Evolutionary conservation across 192 early-diverging fungal species (phyloP).

Genomic region (Gigaspora rosea): DNA sequence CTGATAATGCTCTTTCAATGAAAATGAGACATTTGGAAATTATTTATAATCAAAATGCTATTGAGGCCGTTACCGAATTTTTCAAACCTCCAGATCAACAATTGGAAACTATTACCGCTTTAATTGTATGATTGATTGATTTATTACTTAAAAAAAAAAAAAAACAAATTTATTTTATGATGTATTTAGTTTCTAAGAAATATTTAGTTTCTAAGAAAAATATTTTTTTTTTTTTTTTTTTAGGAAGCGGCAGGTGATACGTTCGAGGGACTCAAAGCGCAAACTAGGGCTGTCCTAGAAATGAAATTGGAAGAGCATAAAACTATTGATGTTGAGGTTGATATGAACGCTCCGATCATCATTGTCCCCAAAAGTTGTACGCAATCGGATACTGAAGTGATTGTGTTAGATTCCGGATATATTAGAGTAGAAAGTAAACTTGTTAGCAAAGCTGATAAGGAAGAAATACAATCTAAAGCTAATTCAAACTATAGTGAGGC

Average conservation of each 20-base stretch:
- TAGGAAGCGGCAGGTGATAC: slow-evolving; percentile 78
- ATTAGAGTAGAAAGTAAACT: slow-evolving; percentile 86
- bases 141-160: no score
- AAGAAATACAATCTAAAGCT: slow-evolving; percentile 69
- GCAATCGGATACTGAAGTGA: slow-evolving; percentile 59
- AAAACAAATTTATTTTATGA: no score
- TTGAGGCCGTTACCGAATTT: slow-evolving; percentile 76
- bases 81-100: slow-evolving; percentile 79
- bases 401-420: slow-evolving; percentile 91
- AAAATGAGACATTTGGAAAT: slow-evolving; percentile 89
- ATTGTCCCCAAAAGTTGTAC: slow-evolving; percentile 77
- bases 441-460: slow-evolving; percentile 66
- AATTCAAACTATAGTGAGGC: slow-evolving; percentile 56
- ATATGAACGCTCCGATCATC: slow-evolving; percentile 95
- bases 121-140: slow-evolving; percentile 46
- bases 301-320: slow-evolving; percentile 88
- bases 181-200: neutral
- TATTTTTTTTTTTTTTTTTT: slow-evolving; percentile 30
- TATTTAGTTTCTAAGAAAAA: neutral
- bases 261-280: slow-evolving; percentile 82
- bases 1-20: slow-evolving; percentile 81
- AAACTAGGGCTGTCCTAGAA: slow-evolving; percentile 85
- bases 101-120: slow-evolving; percentile 73
- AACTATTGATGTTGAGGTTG: slow-evolving; percentile 88
- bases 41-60: slow-evolving; percentile 79